Conservation (phyloP, 805 yeast genomes). For the Metschnikowia similis region DNA sequence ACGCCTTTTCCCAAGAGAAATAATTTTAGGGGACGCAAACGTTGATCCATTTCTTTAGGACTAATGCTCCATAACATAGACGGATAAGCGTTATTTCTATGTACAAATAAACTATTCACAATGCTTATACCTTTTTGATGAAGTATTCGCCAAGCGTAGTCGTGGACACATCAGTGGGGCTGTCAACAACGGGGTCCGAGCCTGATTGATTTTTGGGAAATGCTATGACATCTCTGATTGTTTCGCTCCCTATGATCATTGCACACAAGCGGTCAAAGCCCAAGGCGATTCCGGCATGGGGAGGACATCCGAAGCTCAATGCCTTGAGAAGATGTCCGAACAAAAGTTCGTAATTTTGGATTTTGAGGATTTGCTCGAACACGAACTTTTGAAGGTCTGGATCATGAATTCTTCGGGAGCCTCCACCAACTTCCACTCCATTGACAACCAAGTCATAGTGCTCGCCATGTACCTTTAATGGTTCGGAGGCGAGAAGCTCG, state of each 20-base stretch:
- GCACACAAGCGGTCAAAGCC: slow-evolving; percentile 95
- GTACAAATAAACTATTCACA: neutral
- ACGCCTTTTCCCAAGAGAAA: slow-evolving; percentile 7
- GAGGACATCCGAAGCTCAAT: slow-evolving; percentile 90
- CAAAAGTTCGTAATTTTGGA: slow-evolving; percentile 52
- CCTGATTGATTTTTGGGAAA: slow-evolving; percentile 94
- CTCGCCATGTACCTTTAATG: slow-evolving; percentile 72
- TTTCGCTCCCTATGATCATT: slow-evolving; percentile 70
- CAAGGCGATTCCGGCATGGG: slow-evolving; percentile 95
- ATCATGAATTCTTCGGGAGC: slow-evolving; percentile 92
- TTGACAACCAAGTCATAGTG: slow-evolving; percentile 92
- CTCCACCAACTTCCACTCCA: slow-evolving; percentile 97
- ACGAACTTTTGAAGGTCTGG: slow-evolving; percentile 70
- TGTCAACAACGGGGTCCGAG: slow-evolving; percentile 77
- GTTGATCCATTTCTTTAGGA: slow-evolving; percentile 1
- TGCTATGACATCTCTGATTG: slow-evolving; percentile 90
- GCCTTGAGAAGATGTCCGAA: slow-evolving; percentile 88
- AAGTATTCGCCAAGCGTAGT: slow-evolving; percentile 53
- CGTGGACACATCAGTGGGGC: slow-evolving; percentile 66
- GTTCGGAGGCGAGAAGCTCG: slow-evolving; percentile 47
- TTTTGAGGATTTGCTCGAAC: slow-evolving; percentile 58
- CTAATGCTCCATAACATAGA: neutral
- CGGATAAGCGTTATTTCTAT: neutral
- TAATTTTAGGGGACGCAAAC: slow-evolving; percentile 11
- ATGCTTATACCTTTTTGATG: slow-evolving; percentile 21